Evolutionary conservation across 2,329 filamentous ascomycete genomes (phyloP).

Genomic region (Neonectria magnoliae): DNA sequence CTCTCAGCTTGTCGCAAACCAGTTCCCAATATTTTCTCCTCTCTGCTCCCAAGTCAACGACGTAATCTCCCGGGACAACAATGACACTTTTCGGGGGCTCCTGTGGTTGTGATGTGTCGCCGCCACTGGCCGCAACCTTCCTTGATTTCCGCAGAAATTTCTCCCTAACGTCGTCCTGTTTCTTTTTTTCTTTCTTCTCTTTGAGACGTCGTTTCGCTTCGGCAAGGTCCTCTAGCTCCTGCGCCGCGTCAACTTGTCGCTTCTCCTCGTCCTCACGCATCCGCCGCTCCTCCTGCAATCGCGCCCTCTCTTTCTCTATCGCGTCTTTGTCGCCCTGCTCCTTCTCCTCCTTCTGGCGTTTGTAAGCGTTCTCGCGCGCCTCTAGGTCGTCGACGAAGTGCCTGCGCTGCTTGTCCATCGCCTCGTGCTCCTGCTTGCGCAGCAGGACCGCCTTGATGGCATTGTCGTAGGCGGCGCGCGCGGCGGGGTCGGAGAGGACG

Average conservation of each 20-base stretch:
- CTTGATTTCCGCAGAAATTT: slow-evolving; percentile 48
- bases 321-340: slow-evolving; percentile 49
- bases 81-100: slow-evolving; percentile 49
- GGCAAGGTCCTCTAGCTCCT: slow-evolving; percentile 51
- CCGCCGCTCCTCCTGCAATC: slow-evolving; percentile 50
- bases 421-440: slow-evolving; percentile 75
- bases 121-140: slow-evolving; percentile 45
- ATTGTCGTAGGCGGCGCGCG: slow-evolving; percentile 82
- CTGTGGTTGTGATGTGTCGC: slow-evolving; percentile 28
- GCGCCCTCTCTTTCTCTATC: slow-evolving; percentile 50
- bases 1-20: slow-evolving; percentile 54
- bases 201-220: slow-evolving; percentile 51
- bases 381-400: slow-evolving; percentile 90
- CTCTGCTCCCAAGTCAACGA: slow-evolving; percentile 43
- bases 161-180: slow-evolving; percentile 43
- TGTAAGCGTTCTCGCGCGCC: slow-evolving; percentile 74
- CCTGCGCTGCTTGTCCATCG: slow-evolving; percentile 77
- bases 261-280: slow-evolving; percentile 50
- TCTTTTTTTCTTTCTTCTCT: slow-evolving; percentile 54
- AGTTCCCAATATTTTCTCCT: slow-evolving; percentile 52
- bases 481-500: slow-evolving; percentile 75
- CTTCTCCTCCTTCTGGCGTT: slow-evolving; percentile 64
- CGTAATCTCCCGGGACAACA: slow-evolving; percentile 49
- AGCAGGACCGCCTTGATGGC: slow-evolving; percentile 76
- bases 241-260: slow-evolving; percentile 49